These are phyloP conservation scores for Ogataea hybrid DNA, from an alignment of 1,139 yeast genomes.

Conservation along the genomic window DNA sequence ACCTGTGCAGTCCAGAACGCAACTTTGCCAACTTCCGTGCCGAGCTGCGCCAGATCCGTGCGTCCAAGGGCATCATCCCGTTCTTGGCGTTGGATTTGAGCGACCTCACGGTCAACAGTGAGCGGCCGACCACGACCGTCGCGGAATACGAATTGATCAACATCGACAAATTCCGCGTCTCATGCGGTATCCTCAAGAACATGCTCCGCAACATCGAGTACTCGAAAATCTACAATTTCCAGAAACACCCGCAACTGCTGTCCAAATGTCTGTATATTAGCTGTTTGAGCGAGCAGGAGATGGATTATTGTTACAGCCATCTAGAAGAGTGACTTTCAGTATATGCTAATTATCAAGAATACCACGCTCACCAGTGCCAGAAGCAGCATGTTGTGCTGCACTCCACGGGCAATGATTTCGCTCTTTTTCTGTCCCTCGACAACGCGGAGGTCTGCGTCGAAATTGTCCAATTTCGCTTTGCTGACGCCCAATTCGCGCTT, in stretches of 20 bases:
- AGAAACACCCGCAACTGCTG: slow-evolving; percentile 56
- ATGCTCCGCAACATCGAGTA: slow-evolving; percentile 83
- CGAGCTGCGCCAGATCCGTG: slow-evolving; percentile 55
- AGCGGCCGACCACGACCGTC: slow-evolving; percentile 47
- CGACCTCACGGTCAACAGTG: slow-evolving; percentile 79
- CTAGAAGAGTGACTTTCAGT: slow-evolving; percentile 12
- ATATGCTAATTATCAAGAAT: slow-evolving; percentile 2
- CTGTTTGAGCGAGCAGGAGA: slow-evolving; percentile 74
- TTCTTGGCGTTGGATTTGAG: slow-evolving; percentile 83
- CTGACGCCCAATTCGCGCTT: slow-evolving; percentile 20
- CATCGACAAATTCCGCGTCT: slow-evolving; percentile 72
- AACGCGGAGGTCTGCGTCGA: slow-evolving; percentile 21
- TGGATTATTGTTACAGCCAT: slow-evolving; percentile 42
- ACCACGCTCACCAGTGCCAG: slow-evolving; percentile 5
- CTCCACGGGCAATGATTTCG: slow-evolving; percentile 16
- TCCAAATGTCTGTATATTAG: slow-evolving; percentile 84
- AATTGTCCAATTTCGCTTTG: slow-evolving; percentile 22
- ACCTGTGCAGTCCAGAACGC: slow-evolving; percentile 59
- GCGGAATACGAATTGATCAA: slow-evolving; percentile 53
- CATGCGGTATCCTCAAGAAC: slow-evolving; percentile 76
- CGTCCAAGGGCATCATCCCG: slow-evolving; percentile 79
- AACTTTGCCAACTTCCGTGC: slow-evolving; percentile 66
- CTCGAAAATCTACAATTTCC: slow-evolving; percentile 60
- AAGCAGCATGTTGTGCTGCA: slow-evolving; percentile 18
- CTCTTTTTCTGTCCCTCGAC: slow-evolving; percentile 21